Base-by-base conservation (phyloP, 2,329 filamentous ascomycete species). In the Knufia petricola region DNA sequence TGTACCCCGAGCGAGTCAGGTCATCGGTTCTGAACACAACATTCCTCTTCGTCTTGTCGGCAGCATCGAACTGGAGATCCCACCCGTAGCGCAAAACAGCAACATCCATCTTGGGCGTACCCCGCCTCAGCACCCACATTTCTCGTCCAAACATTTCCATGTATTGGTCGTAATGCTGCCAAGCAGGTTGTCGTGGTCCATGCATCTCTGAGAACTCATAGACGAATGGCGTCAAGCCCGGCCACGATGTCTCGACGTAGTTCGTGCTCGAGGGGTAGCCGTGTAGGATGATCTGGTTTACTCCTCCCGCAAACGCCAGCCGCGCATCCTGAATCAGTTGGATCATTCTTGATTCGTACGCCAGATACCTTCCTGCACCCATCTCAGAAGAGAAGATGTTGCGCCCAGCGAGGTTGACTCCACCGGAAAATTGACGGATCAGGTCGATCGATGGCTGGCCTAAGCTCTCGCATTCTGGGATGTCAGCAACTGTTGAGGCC, bases 181-280 rank as follows among this genome's bases (percentile, higher is more conserved):
- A 74, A 1, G 61, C 64, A 1, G 72, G 72, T 42, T 71, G 66
- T 4, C 65, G 60, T 0, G 56, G 59, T 3, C 60, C 60, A 50
- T 67, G 64, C 58, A 67, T 63, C n/a, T 70, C 67, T 0, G 65
- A 64, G 47, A 68, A 72, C 0, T 60, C 34, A 51, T 70, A 75
- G 4, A 46, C 50, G 49, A 75, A 74, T 0, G 70, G 62, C 0
- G 66, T 67, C 45, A 65, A 72, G 0, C 68, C 69, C 0, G 73
- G 73, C 72, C 72, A 76, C 0, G 72, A 74, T 0, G 72, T 74
- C 42, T 69, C 66, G 0, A 57, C 56, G 46, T 74, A 74, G 3
- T 65, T 53, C 1, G 66, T 67, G 0, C 63, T 63, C 43, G 68
- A 71, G 0, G 69, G 56, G 39, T 61, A 61, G 0, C 71, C 72